Base-by-base conservation (phyloP, 352 stramenopile genomes). In the Achlya hypogyna region DNA sequence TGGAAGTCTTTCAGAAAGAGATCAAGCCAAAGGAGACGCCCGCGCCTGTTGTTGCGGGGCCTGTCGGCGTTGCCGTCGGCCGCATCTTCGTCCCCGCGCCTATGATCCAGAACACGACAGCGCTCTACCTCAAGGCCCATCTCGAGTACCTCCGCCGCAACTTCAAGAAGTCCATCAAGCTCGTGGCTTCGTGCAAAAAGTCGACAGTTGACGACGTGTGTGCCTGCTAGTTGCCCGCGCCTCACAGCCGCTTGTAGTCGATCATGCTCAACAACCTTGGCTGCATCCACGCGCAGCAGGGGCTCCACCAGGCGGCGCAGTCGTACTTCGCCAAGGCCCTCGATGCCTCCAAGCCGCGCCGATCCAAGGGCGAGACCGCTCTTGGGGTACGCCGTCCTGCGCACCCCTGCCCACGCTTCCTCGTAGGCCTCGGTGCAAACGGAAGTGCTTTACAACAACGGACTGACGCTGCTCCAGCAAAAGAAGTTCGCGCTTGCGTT, bases 101-200 rank as follows among this genome's bases (percentile, higher is more conserved):
- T 5, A 74, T 75, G n/a, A 78, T 96, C 51, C 85, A 96, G 64
- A 96, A 96, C 72, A 86, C 88, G 25, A 91, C 86, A 23, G 88
- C 79, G 49, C 73, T 96, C 62, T 97, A 96, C 74, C 75, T 97
- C 29, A 96, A 96, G 75, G 91, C 91, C 16, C 96, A 97, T 64
- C 76, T 97, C 63, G 91, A 97, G 79, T 96, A 97, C 86, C 83
- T 97, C 77, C 84, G 91, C 56, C 87, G 89, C 69, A 97, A 97
- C 73, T 95, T 96, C 78, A 95, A 95, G 75, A 97, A 97, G 77
- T 94, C 84, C 67, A 91, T 97, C 74, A 97, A 97, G 80, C 78
- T 97, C 64, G 74, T 97, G 60, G 88, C 87, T 53, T 96, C 87
- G 42, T 95, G 86, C 78, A 88, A 86, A 76, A 80, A 90, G 71